Conservation (phyloP, 208 protist species). For the Leishmania braziliensis region DNA sequence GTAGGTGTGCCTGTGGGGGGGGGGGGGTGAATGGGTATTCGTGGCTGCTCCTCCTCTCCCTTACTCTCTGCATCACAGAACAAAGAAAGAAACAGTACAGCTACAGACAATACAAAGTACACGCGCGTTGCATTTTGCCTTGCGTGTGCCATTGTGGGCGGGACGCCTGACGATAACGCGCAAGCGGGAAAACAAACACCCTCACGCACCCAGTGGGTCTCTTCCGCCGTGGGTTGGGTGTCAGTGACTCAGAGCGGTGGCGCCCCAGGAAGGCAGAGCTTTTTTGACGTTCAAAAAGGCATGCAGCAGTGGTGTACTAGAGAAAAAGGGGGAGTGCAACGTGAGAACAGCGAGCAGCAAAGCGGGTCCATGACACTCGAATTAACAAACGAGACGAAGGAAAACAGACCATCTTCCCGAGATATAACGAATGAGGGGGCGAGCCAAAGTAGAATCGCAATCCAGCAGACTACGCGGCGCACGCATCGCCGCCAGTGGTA, state of each 20-base stretch:
- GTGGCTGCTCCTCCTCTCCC: neutral
- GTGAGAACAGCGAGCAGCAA: neutral
- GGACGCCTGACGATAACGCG: neutral
- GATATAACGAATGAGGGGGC: neutral
- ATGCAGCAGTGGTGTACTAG: neutral
- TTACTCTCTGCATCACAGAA: neutral
- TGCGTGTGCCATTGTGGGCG: neutral
- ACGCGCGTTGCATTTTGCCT: neutral
- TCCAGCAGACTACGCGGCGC: neutral
- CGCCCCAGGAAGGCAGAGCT: neutral
- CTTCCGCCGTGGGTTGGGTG: neutral
- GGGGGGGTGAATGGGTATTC: neutral
- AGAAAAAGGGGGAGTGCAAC: neutral
- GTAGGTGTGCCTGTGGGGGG: neutral
- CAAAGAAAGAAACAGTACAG: constrained; percentile 3
- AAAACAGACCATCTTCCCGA: neutral
- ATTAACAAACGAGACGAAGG: too few species aligned
- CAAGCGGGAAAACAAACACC: neutral
- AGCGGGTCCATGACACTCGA: neutral
- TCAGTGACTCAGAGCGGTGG: neutral
- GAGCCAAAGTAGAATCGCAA: neutral
- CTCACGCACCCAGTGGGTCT: neutral
- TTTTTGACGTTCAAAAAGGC: neutral
- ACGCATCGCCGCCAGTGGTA: constrained; percentile 20
- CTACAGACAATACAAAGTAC: neutral